phyloP scores from a whole-genome alignment of 1,284 basidiomycete genomes.

The Bondarzewia mesenterica region DNA sequence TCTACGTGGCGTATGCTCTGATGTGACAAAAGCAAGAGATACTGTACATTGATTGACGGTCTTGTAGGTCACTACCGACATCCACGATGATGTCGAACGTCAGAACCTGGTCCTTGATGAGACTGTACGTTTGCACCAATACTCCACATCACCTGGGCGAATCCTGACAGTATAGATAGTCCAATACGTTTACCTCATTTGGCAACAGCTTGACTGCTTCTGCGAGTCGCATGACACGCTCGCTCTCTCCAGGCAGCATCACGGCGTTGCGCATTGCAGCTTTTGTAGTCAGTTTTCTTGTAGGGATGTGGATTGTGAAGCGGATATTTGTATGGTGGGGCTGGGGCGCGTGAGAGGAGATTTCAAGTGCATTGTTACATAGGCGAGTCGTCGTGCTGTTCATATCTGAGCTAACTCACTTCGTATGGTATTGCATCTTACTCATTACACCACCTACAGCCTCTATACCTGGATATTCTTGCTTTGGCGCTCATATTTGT shows the following conservation, averaged over 20 bases:
- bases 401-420: no score
- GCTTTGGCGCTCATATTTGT: no score
- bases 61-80: constrained; percentile 68
- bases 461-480: no score
- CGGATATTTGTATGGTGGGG: constrained; percentile 6
- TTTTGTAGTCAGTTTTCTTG: constrained; percentile 6
- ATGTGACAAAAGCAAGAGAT: no score
- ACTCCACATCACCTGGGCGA: background rate
- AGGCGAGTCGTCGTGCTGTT: background rate
- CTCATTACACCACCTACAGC: no score
- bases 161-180: background rate
- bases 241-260: constrained; percentile 7
- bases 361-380: background rate
- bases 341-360: background rate
- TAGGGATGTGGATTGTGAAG: constrained; percentile 11
- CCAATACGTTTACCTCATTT: constrained; percentile 12
- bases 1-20: constrained; percentile 55
- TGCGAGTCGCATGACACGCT: constrained; percentile 13
- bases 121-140: constrained; percentile 39
- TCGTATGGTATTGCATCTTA: no score
- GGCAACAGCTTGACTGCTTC: constrained; percentile 12
- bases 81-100: constrained; percentile 73
- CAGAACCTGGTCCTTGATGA: constrained; percentile 72
- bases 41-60: constrained; percentile 5
- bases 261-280: constrained; percentile 8